Conservation (phyloP, 495 filamentous ascomycete species). For the Penicillium bovifimosum region DNA sequence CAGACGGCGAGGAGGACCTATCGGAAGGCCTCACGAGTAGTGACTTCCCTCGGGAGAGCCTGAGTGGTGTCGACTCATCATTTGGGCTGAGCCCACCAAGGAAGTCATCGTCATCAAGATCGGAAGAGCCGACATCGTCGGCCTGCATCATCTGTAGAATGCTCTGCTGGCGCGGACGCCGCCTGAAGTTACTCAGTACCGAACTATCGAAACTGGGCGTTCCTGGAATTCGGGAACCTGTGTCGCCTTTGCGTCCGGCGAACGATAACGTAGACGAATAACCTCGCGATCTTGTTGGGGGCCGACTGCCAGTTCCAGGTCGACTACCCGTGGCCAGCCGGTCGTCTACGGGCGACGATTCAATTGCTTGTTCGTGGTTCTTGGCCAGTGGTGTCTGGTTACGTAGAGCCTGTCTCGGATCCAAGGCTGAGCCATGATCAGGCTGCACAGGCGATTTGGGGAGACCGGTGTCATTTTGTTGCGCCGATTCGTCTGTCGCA, state of each 20-base stretch:
- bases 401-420: constrained; percentile 21
- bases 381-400: constrained; percentile 34
- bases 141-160: constrained; percentile 58
- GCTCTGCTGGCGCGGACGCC: constrained; percentile 61
- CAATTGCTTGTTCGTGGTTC: constrained; percentile 35
- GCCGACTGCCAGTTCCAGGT: constrained; percentile 39
- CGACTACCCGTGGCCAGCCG: constrained; percentile 32
- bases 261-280: constrained; percentile 44
- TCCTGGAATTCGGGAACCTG: constrained; percentile 35
- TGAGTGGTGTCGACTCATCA: constrained; percentile 62
- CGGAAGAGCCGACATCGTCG: constrained; percentile 45
- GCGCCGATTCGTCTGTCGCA: constrained; percentile 4
- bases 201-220: constrained; percentile 54
- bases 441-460: constrained; percentile 9
- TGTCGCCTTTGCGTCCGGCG: constrained; percentile 39
- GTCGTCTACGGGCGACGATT: constrained; percentile 36
- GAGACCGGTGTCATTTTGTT: constrained; percentile 5
- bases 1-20: constrained; percentile 17
- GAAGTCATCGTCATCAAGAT: constrained; percentile 48
- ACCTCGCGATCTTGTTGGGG: constrained; percentile 41
- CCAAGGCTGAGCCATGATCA: constrained; percentile 15
- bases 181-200: constrained; percentile 55
- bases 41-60: constrained; percentile 34
- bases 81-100: constrained; percentile 57
- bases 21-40: constrained; percentile 17